Evolutionary conservation across 352 stramenopile species (phyloP).

Genomic region (Globisporangium nunn): DNA sequence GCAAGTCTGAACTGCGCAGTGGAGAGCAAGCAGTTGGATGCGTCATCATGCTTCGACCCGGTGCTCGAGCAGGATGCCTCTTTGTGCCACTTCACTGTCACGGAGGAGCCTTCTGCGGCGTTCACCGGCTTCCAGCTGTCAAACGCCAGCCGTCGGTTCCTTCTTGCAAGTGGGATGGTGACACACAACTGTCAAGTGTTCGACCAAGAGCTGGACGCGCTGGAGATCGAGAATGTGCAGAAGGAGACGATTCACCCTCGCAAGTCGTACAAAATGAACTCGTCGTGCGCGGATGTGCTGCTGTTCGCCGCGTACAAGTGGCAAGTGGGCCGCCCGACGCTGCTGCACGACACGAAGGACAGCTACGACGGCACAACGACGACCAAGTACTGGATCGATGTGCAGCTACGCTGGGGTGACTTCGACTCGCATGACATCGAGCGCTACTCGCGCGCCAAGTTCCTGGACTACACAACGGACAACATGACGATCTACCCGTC

Average conservation of each 20-base stretch:
- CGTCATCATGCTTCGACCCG: background rate
- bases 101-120: constrained; percentile 1
- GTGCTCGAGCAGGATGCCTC: background rate
- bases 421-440: constrained; percentile 99
- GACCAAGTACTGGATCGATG: constrained; percentile 99
- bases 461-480: constrained; percentile 99
- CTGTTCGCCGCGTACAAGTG: constrained; percentile 99
- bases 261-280: constrained; percentile 99
- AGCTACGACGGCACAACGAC: constrained; percentile 94
- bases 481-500: constrained; percentile 99
- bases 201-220: constrained; percentile 97
- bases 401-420: constrained; percentile 99
- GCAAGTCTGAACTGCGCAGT: background rate
- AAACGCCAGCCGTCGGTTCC: constrained; percentile 15
- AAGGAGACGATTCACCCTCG: constrained; percentile 99
- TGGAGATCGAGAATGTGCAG: constrained; percentile 99
- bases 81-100: background rate
- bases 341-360: constrained; percentile 94
- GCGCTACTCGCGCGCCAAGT: constrained; percentile 98
- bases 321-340: constrained; percentile 82
- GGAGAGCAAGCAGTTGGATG: background rate
- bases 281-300: constrained; percentile 97
- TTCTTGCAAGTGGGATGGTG: constrained; percentile 8
- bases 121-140: constrained; percentile 12
- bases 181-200: constrained; percentile 89